Percentiles rank a stretch among this genome's conserved stretches.
phyloP scores from a whole-genome alignment of 2,329 filamentous ascomycete species.

The Talaromyces sp. region DNA sequence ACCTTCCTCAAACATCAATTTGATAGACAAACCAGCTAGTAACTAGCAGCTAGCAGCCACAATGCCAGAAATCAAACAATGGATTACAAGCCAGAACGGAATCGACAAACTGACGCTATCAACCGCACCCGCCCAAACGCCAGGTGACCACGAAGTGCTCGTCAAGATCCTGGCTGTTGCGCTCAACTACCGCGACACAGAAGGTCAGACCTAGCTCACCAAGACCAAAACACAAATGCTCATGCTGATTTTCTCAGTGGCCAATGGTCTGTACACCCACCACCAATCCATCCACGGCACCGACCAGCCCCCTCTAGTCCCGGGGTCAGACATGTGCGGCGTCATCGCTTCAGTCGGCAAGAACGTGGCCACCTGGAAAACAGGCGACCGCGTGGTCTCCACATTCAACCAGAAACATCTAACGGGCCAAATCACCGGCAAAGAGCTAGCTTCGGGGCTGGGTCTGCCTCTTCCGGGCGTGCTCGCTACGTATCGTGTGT shows the following conservation, averaged over 20 bases:
- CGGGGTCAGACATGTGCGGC: slow-evolving; percentile 67
- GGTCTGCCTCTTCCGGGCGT: slow-evolving; percentile 53
- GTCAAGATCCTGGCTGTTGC: slow-evolving; percentile 49
- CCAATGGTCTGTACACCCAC: slow-evolving; percentile 61
- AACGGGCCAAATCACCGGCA: slow-evolving; percentile 53
- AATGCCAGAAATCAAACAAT: slow-evolving; percentile 36
- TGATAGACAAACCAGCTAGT: neutral
- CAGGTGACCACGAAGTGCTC: slow-evolving; percentile 48
- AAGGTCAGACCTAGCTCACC: neutral
- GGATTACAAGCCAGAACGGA: slow-evolving; percentile 52
- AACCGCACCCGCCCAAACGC: slow-evolving; percentile 42
- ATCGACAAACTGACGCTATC: slow-evolving; percentile 47
- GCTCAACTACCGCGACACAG: slow-evolving; percentile 43
- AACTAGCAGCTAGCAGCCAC: neutral
- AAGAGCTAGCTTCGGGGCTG: slow-evolving; percentile 52
- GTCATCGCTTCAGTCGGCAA: slow-evolving; percentile 48
- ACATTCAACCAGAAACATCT: slow-evolving; percentile 54
- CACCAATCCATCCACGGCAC: slow-evolving; percentile 46
- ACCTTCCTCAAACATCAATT: too few species aligned
- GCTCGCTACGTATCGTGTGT: slow-evolving; percentile 37
- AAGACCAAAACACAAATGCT: too few species aligned
- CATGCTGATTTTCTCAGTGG: slow-evolving; percentile 43
- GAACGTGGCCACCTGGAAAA: slow-evolving; percentile 43
- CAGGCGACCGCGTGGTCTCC: slow-evolving; percentile 60
- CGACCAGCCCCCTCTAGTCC: slow-evolving; percentile 44